Conservation (phyloP, 257 asterid genomes). For the Solanum megistacrolobum region DNA sequence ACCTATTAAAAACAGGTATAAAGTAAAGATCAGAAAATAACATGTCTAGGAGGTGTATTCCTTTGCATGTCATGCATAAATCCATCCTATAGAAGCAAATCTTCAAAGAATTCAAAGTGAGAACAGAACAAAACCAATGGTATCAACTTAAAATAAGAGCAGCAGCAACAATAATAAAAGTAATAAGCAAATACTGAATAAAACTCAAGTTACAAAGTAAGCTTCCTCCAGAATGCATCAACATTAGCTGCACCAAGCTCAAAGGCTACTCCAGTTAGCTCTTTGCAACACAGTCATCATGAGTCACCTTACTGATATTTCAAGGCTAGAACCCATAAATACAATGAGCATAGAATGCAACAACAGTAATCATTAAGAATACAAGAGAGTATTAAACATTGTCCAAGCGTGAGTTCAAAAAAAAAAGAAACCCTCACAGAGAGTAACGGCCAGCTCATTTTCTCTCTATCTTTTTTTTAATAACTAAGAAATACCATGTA, state of each 20-base stretch:
- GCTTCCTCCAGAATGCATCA: background rate
- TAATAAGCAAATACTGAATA: background rate
- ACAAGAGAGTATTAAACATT: background rate
- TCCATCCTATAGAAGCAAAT: background rate
- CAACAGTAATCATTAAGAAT: background rate
- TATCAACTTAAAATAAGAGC: background rate
- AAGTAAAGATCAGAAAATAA: background rate
- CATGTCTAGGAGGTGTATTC: background rate
- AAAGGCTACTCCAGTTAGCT: background rate
- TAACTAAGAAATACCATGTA: background rate
- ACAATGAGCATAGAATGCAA: background rate
- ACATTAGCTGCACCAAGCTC: background rate
- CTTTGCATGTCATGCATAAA: background rate
- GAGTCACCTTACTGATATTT: background rate
- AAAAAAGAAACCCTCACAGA: background rate
- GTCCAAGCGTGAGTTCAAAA: background rate
- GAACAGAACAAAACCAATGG: background rate
- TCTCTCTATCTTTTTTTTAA: background rate
- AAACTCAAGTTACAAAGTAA: background rate
- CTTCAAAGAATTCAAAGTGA: background rate
- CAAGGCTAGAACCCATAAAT: background rate
- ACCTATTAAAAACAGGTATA: conserved; percentile 39
- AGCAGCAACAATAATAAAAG: background rate
- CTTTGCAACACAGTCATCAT: background rate
- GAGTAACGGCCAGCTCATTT: background rate